Evolutionary conservation across 176 grass and related monocot genomes (phyloP).

Genomic region (Musa schizocarpa): DNA sequence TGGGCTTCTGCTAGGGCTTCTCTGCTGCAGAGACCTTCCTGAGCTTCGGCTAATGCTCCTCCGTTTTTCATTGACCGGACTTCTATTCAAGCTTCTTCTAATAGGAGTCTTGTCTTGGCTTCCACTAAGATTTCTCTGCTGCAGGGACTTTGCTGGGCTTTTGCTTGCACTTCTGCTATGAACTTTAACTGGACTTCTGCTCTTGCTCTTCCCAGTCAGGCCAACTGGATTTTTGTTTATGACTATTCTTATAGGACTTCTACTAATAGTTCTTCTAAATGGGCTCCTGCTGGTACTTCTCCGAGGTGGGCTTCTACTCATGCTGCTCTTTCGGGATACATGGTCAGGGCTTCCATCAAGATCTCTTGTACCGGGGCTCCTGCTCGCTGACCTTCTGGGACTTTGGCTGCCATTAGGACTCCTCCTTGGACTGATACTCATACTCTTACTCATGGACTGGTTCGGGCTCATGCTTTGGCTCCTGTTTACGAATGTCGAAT

Average conservation of each 20-base stretch:
- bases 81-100: slow-evolving; percentile 34
- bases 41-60: slow-evolving; percentile 36
- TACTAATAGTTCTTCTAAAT: slow-evolving; percentile 38
- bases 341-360: slow-evolving; percentile 35
- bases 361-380: slow-evolving; percentile 26
- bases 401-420: slow-evolving; percentile 37
- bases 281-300: slow-evolving; percentile 48
- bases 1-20: slow-evolving; percentile 55
- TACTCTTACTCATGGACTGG: slow-evolving; percentile 87
- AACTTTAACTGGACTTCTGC: slow-evolving; percentile 59
- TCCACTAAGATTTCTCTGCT: slow-evolving; percentile 14
- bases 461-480: slow-evolving; percentile 65
- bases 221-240: slow-evolving; percentile 37
- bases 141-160: slow-evolving; percentile 49
- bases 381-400: slow-evolving; percentile 35
- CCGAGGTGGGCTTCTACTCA: slow-evolving; percentile 32
- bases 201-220: slow-evolving; percentile 18
- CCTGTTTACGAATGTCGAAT: slow-evolving; percentile 70
- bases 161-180: slow-evolving; percentile 52
- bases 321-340: slow-evolving; percentile 25
- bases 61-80: slow-evolving; percentile 23
- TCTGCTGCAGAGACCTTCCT: slow-evolving; percentile 21
- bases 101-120: slow-evolving; percentile 23
- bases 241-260: slow-evolving; percentile 37
- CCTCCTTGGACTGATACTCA: slow-evolving; percentile 87